A percentile compares a stretch with the other conserved stretches of the same genome.
These are phyloP conservation scores for Lachnellula arida DNA, from an alignment of 2,329 filamentous ascomycete species.

Conservation along the genomic window DNA sequence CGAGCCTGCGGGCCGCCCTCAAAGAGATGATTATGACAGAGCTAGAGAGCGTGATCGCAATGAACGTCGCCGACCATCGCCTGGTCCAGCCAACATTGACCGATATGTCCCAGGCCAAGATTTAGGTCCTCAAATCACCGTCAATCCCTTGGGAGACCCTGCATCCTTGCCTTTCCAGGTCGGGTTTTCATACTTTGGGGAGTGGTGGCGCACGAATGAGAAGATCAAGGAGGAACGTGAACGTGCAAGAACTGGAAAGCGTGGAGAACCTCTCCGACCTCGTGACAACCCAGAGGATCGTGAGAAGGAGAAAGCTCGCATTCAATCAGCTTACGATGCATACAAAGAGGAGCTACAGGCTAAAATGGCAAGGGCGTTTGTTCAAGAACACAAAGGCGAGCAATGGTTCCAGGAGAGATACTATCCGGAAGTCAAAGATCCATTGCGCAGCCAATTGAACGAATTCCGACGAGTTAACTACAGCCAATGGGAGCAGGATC, in stretches of 20 bases:
- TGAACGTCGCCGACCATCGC: constrained; percentile 56
- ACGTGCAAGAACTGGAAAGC: constrained; percentile 61
- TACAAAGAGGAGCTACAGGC: constrained; percentile 67
- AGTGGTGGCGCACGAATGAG: constrained; percentile 82
- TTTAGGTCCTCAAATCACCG: constrained; percentile 42
- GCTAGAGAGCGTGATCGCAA: constrained; percentile 45
- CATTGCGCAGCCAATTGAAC: constrained; percentile 69
- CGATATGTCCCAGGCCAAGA: constrained; percentile 78
- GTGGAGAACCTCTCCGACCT: constrained; percentile 58
- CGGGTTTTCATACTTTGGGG: constrained; percentile 79
- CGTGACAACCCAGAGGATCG: constrained; percentile 68
- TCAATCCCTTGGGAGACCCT: constrained; percentile 69
- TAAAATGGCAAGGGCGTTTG: constrained; percentile 84
- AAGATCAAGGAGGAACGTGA: constrained; percentile 80
- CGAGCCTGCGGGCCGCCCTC: constrained; percentile 58
- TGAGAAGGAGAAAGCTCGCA: constrained; percentile 73
- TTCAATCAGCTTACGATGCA: constrained; percentile 63
- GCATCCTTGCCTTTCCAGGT: constrained; percentile 72
- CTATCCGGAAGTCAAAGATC: constrained; percentile 73
- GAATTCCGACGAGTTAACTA: constrained; percentile 76
- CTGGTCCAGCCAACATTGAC: constrained; percentile 67
- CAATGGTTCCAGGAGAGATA: constrained; percentile 99
- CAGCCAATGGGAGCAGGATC: constrained; percentile 81
- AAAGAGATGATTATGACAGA: constrained; percentile 61
- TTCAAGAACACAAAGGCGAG: constrained; percentile 86